Percentiles rank a stretch among this genome's conserved stretches.
Evolutionary conservation across 2,329 filamentous ascomycete species (phyloP).

Genomic region (Trichoderma harzianum): DNA sequence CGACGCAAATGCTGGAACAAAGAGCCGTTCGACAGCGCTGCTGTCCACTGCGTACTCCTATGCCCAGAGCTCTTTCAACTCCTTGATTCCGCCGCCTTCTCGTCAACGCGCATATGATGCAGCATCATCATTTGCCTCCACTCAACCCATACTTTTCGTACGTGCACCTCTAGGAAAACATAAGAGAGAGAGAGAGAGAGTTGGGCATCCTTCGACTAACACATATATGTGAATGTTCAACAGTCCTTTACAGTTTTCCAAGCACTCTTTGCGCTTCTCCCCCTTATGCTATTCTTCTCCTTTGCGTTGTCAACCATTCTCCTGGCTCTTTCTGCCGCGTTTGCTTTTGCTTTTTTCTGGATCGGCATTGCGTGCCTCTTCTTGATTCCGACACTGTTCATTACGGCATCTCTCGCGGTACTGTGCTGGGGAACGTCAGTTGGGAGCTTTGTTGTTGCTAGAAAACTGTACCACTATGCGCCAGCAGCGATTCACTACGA

Average conservation of each 20-base stretch:
- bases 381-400: constrained; percentile 64
- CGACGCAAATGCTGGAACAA: background rate
- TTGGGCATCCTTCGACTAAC: background rate
- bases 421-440: constrained; percentile 67
- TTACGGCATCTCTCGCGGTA: constrained; percentile 60
- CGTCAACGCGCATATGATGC: constrained; percentile 55
- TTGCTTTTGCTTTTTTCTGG: constrained; percentile 66
- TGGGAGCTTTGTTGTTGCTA: constrained; percentile 51
- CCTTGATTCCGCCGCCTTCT: constrained; percentile 57
- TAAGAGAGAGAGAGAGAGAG: background rate
- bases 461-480: constrained; percentile 43
- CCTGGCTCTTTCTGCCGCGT: constrained; percentile 58
- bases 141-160: constrained; percentile 69
- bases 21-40: background rate
- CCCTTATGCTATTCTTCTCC: constrained; percentile 63
- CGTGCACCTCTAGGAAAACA: constrained; percentile 27
- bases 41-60: constrained; percentile 33
- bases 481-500: constrained; percentile 22
- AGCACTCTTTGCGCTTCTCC: constrained; percentile 61
- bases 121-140: constrained; percentile 53
- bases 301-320: constrained; percentile 62
- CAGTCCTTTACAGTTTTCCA: constrained; percentile 65
- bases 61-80: constrained; percentile 45
- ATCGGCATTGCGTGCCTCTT: constrained; percentile 63
- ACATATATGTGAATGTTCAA: background rate